These are phyloP conservation scores for Cystobasidium slooffiae DNA, from an alignment of 1,284 basidiomycete genomes.

Conservation along the genomic window DNA sequence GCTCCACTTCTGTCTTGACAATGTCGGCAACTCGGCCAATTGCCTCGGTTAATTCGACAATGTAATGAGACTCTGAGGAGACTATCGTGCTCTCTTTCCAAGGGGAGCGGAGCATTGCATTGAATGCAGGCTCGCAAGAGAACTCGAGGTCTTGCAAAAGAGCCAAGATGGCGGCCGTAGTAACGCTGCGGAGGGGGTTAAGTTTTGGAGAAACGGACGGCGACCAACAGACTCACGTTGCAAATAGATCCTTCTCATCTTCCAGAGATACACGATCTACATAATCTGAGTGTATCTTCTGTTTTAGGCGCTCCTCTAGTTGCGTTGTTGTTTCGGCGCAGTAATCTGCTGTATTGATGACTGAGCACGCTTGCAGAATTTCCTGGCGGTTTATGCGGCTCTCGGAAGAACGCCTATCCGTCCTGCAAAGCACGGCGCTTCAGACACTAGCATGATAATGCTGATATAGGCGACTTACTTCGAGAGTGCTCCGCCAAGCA, in stretches of 20 bases:
- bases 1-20: conserved; percentile 76
- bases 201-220: background rate
- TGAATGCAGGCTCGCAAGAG: conserved; percentile 75
- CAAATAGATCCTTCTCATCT: conserved; percentile 82
- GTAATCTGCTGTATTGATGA: conserved; percentile 98
- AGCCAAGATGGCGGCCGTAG: conserved; percentile 76
- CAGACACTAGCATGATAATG: background rate
- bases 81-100: conserved; percentile 82
- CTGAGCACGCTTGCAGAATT: conserved; percentile 76
- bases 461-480: conserved; percentile 17
- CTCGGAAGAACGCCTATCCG: conserved; percentile 71
- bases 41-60: conserved; percentile 71
- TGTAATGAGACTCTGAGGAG: conserved; percentile 79
- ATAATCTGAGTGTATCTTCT: conserved; percentile 75
- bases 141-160: conserved; percentile 81
- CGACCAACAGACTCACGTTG: conserved; percentile 65
- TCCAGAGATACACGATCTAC: conserved; percentile 81
- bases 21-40: conserved; percentile 69
- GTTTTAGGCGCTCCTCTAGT: conserved; percentile 88
- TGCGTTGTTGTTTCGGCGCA: conserved; percentile 89
- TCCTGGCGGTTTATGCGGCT: conserved; percentile 73
- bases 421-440: conserved; percentile 48
- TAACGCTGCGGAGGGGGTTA: conserved; percentile 63
- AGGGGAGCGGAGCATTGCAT: conserved; percentile 71
- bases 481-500: conserved; percentile 47